Evolutionary conservation across 148 eudicot genomes (phyloP).

Genomic region (Chenopodium formosanum): DNA sequence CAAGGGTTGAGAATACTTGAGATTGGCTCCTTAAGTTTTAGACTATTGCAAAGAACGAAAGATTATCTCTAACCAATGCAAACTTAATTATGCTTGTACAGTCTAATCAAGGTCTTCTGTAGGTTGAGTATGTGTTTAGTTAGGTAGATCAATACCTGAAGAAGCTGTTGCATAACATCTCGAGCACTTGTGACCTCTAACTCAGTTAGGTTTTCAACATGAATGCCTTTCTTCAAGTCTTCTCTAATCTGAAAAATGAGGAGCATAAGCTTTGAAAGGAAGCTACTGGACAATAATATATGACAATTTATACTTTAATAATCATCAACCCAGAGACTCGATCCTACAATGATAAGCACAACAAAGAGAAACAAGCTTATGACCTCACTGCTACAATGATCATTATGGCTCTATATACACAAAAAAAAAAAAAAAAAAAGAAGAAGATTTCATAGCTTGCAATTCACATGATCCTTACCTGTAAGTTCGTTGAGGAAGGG

Average conservation of each 20-base stretch:
- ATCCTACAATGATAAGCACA: not conserved
- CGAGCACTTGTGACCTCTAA: conserved; percentile 86
- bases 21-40: not conserved
- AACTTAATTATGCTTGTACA: not conserved
- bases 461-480: conserved; percentile 39
- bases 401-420: too few relatives aligned
- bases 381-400: not conserved
- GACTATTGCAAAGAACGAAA: not conserved
- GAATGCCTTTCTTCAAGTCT: conserved; percentile 89
- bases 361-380: not conserved
- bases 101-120: not conserved
- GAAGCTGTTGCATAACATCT: conserved; percentile 88
- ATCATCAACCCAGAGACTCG: not conserved
- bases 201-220: conserved; percentile 87
- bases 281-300: not conserved
- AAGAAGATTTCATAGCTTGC: not conserved
- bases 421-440: not conserved
- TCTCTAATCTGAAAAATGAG: conserved; percentile 66
- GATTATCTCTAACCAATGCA: not conserved
- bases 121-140: not conserved
- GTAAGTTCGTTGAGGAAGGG: conserved; percentile 80
- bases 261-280: not conserved
- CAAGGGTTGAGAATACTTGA: not conserved
- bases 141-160: conserved; percentile 48
- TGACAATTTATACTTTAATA: not conserved